Percentiles rank a stretch among this genome's conserved stretches.
These are phyloP conservation scores for Pichia sp. DNA, from an alignment of 1,139 yeast genomes.

Conservation along the genomic window DNA sequence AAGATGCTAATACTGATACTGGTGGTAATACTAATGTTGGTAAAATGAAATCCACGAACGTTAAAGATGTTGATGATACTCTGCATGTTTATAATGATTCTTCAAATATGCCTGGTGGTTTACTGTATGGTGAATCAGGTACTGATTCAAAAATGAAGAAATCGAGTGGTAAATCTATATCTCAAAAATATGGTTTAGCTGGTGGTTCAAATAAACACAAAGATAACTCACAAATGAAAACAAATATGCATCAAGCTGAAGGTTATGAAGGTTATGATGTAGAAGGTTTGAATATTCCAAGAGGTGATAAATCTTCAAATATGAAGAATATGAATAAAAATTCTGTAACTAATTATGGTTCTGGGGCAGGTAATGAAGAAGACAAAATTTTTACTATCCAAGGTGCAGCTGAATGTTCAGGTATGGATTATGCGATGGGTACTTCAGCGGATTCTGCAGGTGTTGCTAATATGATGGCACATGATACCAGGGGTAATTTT, in stretches of 20 bases:
- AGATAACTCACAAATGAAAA: not conserved
- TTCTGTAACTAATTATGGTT: not conserved
- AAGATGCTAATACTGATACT: not conserved
- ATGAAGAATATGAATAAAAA: not conserved
- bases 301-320: not conserved
- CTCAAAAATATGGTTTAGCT: not conserved
- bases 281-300: too few species aligned
- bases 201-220: not conserved
- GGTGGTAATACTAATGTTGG: not conserved
- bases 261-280: not conserved
- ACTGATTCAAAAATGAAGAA: not conserved
- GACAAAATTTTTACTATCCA: not conserved
- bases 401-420: not conserved
- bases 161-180: too few species aligned
- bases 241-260: not conserved
- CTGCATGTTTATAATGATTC: not conserved
- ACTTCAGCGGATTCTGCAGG: not conserved
- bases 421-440: not conserved
- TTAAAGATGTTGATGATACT: not conserved
- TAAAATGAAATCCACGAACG: not conserved
- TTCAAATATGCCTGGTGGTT: constrained; percentile 9
- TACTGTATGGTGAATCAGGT: not conserved
- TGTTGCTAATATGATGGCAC: not conserved
- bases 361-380: not conserved
- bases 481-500: not conserved